These are phyloP conservation scores for Castanea sativa DNA, from an alignment of 306 rosid genomes.

Conservation along the genomic window DNA sequence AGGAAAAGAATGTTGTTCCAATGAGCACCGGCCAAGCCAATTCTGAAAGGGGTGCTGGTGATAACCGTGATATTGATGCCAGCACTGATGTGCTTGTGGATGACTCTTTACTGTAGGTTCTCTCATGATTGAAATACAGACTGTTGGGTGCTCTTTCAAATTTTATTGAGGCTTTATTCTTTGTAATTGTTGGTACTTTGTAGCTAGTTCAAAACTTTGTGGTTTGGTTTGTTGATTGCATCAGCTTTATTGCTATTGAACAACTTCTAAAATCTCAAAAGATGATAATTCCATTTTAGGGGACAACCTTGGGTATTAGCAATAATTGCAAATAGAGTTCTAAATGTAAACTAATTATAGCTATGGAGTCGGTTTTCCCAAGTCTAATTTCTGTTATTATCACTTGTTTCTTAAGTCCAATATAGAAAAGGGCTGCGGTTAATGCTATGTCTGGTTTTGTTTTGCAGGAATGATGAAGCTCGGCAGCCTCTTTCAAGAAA, in stretches of 20 bases:
- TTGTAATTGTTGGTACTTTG: conserved; percentile 5
- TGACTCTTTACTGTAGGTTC: conserved; percentile 77
- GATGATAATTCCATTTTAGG: not conserved
- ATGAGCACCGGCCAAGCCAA: conserved; percentile 91
- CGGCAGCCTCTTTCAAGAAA: conserved; percentile 94
- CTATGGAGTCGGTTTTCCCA: conserved; percentile 3
- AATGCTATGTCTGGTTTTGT: conserved; percentile 8
- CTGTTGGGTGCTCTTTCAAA: conserved; percentile 17
- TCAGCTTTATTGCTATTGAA: not conserved
- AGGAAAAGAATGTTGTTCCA: conserved; percentile 75
- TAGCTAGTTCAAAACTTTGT: conserved; percentile 1
- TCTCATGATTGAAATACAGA: conserved; percentile 13
- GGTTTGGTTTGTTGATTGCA: not conserved
- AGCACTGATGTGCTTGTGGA: conserved; percentile 85
- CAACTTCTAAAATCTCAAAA: not conserved
- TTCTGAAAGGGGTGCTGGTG: conserved; percentile 92
- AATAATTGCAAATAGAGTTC: not conserved
- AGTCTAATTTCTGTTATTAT: not conserved
- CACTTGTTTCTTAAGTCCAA: conserved; percentile 7
- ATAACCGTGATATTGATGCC: conserved; percentile 63
- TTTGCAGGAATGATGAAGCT: conserved; percentile 86
- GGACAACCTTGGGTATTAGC: not conserved
- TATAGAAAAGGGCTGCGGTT: conserved; percentile 1
- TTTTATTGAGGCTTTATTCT: conserved; percentile 4
- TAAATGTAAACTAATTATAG: not conserved